Conservation (phyloP, 2,329 filamentous ascomycete genomes). For the Fusarium graminum region DNA sequence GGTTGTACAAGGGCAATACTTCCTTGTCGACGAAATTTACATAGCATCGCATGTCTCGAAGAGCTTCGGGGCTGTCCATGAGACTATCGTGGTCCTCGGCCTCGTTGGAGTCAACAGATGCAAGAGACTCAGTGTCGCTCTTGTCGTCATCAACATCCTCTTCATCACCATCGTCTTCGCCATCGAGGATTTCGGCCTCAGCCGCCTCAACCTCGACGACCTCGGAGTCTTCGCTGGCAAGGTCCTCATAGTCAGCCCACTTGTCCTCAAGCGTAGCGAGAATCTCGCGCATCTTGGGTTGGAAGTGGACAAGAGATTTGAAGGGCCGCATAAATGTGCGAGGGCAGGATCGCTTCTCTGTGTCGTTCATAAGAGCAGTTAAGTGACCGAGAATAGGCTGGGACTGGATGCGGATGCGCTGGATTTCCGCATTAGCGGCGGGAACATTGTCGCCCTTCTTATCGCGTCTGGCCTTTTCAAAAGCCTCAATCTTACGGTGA, state of each 20-base stretch:
- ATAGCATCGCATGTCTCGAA: conserved; percentile 59
- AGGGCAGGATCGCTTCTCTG: conserved; percentile 53
- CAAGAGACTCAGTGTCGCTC: conserved; percentile 51
- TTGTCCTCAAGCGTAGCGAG: conserved; percentile 57
- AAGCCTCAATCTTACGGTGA: conserved; percentile 21
- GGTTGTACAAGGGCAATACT: conserved; percentile 54
- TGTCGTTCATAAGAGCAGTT: conserved; percentile 54
- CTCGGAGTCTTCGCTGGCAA: conserved; percentile 43
- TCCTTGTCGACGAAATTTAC: conserved; percentile 60
- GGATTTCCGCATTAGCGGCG: conserved; percentile 48
- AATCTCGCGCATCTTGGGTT: conserved; percentile 57
- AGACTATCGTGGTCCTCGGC: conserved; percentile 53
- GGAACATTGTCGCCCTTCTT: conserved; percentile 44
- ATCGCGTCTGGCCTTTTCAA: conserved; percentile 44
- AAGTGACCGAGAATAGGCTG: conserved; percentile 57
- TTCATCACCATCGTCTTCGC: conserved; percentile 20
- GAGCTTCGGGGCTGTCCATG: conserved; percentile 57
- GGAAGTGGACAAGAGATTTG: conserved; percentile 57
- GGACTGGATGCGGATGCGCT: conserved; percentile 58
- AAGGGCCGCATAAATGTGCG: conserved; percentile 59
- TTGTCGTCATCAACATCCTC: conserved; percentile 39
- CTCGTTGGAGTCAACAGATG: conserved; percentile 55
- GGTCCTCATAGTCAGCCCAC: conserved; percentile 56
- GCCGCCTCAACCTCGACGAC: conserved; percentile 45
- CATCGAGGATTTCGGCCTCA: conserved; percentile 50